Evolutionary conservation across 1,284 basidiomycete genomes (phyloP).

Genomic region (Ceratobasidium sp.): DNA sequence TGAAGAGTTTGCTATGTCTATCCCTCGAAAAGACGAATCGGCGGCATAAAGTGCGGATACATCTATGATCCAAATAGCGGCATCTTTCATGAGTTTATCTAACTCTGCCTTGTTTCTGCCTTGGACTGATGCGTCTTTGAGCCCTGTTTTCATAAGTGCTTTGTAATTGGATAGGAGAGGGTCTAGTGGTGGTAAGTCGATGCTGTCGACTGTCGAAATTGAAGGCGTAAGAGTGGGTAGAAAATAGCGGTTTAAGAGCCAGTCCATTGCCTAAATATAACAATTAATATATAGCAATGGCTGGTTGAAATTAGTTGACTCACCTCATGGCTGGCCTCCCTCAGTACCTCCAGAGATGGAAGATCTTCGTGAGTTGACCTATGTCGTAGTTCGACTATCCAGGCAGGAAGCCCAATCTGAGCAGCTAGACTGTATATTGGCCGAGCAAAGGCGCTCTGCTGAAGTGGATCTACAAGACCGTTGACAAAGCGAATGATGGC

Average conservation of each 20-base stretch:
- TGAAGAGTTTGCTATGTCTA: conserved; percentile 46
- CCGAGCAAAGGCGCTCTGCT: conserved; percentile 85
- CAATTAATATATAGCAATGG: background rate
- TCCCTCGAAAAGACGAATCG: conserved; percentile 47
- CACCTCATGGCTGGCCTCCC: conserved; percentile 78
- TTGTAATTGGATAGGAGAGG: conserved; percentile 77
- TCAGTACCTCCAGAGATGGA: conserved; percentile 81
- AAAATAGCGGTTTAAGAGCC: conserved; percentile 84
- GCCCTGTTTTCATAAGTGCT: conserved; percentile 63
- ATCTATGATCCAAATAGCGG: conserved; percentile 77
- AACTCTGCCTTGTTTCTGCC: conserved; percentile 60
- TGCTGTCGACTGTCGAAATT: conserved; percentile 48
- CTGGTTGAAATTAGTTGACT: conserved; percentile 45
- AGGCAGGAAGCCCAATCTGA: conserved; percentile 84
- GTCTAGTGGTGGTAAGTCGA: conserved; percentile 57
- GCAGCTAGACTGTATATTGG: conserved; percentile 89
- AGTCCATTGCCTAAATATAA: conserved; percentile 66
- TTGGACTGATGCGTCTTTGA: conserved; percentile 67
- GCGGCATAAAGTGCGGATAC: conserved; percentile 62
- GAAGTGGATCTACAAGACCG: conserved; percentile 91
- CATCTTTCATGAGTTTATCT: conserved; percentile 58
- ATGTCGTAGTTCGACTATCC: conserved; percentile 94
- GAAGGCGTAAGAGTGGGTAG: conserved; percentile 73
- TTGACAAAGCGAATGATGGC: conserved; percentile 92
- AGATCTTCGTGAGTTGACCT: conserved; percentile 96